Evolutionary conservation across 768 basidiomycete species (phyloP), one percentile per base, ranked within the genome.

Genomic region (Lentinula lateritia): DNA sequence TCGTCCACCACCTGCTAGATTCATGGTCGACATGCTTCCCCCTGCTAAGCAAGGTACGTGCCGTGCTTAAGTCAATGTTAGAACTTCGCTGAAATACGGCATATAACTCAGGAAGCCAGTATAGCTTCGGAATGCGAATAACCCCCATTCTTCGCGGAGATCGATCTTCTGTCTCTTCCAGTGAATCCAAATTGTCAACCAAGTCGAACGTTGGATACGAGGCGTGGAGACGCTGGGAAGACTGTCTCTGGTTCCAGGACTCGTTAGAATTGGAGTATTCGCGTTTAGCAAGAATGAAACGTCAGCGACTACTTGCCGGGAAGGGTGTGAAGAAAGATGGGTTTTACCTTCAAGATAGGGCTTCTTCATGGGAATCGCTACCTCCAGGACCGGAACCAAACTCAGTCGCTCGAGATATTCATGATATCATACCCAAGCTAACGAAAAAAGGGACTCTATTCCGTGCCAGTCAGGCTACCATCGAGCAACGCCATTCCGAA

Each of bases 311-410:
- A 10, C 72, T 76, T 5, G 82, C 84, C 15, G 91, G 91, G 0
- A 92, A 90, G 67, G 89, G 90, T 13, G 80, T 91, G 76, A 87
- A 89, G 77, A 87, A 86, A 60, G 84, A 88, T 16, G 79, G 90
- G 2, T 83, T 90, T 62, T 81, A 89, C 62, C 83, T 85, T 62
- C 81, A 85, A 36, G 87, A 91, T 68, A 77, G 80, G 60, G 92
- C 92, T 1, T 86, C 92, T 0, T 93, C 92, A 13, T 93, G 88
- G 78, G 92, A 93, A 57, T 92, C 90, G 0, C 79, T 93, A 18
- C 92, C 92, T 12, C 88, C 89, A 6, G 92, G 90, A 7, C 91
- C 91, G n/a, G 81, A 90, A 66, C 89, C 90, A 5, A 83, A 81
- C 52, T 85, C 86, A 13, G 81, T 93, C 46, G 84, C 85, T n/a